Evolutionary conservation across 805 yeast genomes (phyloP).

Genomic region (Saccharomycopsis olivae): DNA sequence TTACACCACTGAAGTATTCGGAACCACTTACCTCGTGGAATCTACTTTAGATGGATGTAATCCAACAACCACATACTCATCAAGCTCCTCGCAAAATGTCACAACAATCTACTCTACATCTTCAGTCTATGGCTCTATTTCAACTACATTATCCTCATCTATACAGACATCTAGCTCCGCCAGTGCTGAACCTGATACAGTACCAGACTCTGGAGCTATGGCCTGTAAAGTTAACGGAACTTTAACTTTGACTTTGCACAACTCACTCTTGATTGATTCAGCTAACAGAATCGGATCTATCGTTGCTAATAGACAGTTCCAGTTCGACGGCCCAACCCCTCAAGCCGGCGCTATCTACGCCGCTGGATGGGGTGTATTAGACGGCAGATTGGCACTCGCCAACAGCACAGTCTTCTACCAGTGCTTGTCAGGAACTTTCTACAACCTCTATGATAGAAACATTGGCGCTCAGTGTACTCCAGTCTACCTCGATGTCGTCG

Average conservation of each 20-base stretch:
- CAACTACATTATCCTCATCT: slow-evolving; percentile 22
- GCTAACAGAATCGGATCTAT: slow-evolving; percentile 46
- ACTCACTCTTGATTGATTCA: slow-evolving; percentile 34
- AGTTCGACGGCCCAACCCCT: slow-evolving; percentile 55
- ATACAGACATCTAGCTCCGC: slow-evolving; percentile 19
- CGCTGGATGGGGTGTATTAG: slow-evolving; percentile 34
- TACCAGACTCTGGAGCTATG: slow-evolving; percentile 15
- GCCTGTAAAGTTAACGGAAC: slow-evolving; percentile 29
- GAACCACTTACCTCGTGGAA: slow-evolving; percentile 15
- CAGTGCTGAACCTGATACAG: slow-evolving; percentile 20
- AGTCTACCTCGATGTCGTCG: slow-evolving; percentile 34
- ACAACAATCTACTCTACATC: slow-evolving; percentile 19
- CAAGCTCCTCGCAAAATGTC: slow-evolving; percentile 3
- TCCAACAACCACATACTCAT: slow-evolving; percentile 1
- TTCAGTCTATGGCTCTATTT: slow-evolving; percentile 10
- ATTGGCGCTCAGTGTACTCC: slow-evolving; percentile 38
- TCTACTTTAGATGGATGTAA: slow-evolving; percentile 8
- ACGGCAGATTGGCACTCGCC: slow-evolving; percentile 40
- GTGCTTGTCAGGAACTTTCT: slow-evolving; percentile 46
- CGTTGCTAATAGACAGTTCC: slow-evolving; percentile 54
- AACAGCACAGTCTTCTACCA: slow-evolving; percentile 37
- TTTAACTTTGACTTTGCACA: slow-evolving; percentile 37
- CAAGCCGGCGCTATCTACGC: slow-evolving; percentile 45
- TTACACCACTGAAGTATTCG: slow-evolving; percentile 13
- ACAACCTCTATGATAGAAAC: slow-evolving; percentile 41